Evolutionary conservation across 1,139 yeast species (phyloP), one percentile per base, ranked within the genome.

Genomic region (Pichia sp.): DNA sequence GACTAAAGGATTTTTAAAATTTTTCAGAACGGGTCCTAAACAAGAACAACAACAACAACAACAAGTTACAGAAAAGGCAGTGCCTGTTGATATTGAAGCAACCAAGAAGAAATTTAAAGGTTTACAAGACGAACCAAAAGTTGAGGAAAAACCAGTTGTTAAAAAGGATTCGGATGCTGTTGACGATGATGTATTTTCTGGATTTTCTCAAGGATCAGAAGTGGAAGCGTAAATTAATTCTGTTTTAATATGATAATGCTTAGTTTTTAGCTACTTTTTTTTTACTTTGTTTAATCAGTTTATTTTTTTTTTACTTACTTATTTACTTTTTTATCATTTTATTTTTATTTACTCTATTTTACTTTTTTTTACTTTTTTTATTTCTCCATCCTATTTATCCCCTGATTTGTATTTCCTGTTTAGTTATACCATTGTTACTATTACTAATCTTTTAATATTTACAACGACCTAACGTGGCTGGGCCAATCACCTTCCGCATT

Each of bases 181-280:
- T 19, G 58, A 47, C 19, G 63, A 67, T 55, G 62, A 58, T 38
- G 70, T 73, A 1, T 72, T 72, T 54, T 65, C 72, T 31, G 73
- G 73, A 2, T 72, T 72, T 58, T 69, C 73, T 18, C 75, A 72
- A 60, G 75, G 75, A 34, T 71, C 73, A 1, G 67, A 62, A 30
- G 58, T 62, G 44, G 58, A 60, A 47, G 62, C 54, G 36, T 45
- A 27, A 42, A 16, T 42, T 33, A 31, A 16, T 34, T n/a, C 8
- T 34, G 7, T n/a, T n/a, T 7, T n/a, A 34, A 6, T 34, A n/a
- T 34, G 38, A 34, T n/a, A 31, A 31, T 14, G 16, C 11, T 2
- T 30, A 13, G 16, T 34, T 34, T 33, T n/a, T n/a, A 16, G 18
- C 19, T 33, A 5, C 7, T 16, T n/a, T n/a, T 16, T 16, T 33